Evolutionary conservation across 139 green algal species (phyloP).

Genomic region (Closterium sp.): DNA sequence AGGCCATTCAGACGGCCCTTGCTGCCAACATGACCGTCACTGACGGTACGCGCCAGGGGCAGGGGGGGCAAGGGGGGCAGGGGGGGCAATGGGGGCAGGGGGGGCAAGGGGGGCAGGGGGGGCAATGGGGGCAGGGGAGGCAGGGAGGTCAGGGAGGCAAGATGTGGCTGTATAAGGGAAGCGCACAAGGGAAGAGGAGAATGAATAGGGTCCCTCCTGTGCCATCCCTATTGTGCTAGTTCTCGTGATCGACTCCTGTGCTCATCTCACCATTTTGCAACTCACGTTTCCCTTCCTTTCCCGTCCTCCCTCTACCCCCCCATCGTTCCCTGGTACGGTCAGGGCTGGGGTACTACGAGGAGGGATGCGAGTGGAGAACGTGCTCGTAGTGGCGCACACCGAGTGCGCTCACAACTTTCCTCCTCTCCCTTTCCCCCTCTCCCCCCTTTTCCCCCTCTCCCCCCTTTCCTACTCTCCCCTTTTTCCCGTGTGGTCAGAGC

Average conservation of each 20-base stretch:
- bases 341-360: constrained; percentile 91
- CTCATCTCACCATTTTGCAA: not conserved
- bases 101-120: no score
- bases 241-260: not conserved
- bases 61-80: not conserved
- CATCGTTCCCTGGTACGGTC: not conserved
- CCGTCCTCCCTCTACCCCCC: constrained; percentile 56
- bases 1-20: constrained; percentile 25
- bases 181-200: not conserved
- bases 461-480: not conserved
- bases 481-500: constrained; percentile 42
- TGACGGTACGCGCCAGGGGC: constrained; percentile 28
- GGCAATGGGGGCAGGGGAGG: no score
- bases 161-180: not conserved
- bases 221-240: not conserved
- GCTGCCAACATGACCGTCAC: constrained; percentile 57
- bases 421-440: not conserved
- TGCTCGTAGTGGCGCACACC: constrained; percentile 73
- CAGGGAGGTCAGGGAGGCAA: not conserved
- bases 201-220: not conserved
- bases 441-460: not conserved
- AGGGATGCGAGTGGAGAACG: constrained; percentile 97
- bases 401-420: not conserved
- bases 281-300: constrained; percentile 59
- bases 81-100: not conserved